phyloP scores from a whole-genome alignment of 2,329 filamentous ascomycete genomes.

The Alternaria brassicae region DNA sequence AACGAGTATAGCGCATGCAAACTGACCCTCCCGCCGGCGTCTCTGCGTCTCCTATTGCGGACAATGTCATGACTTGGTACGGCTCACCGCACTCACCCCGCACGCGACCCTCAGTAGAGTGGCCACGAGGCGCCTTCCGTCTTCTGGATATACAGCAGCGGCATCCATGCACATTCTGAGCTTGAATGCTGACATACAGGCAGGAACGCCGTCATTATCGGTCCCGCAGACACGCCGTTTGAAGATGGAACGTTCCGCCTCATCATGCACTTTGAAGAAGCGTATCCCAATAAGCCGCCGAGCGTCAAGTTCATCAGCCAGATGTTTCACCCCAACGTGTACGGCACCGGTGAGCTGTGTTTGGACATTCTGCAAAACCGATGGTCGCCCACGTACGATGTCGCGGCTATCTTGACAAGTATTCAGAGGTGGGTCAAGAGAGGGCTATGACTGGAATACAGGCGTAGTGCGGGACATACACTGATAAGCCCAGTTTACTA shows the following conservation, averaged over 20 bases:
- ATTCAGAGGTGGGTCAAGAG: slow-evolving; percentile 79
- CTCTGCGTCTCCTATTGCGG: slow-evolving; percentile 92
- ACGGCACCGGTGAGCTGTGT: slow-evolving; percentile 94
- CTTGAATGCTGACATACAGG: slow-evolving; percentile 34
- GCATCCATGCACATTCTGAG: background rate
- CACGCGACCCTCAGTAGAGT: slow-evolving; percentile 34
- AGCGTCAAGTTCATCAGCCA: slow-evolving; percentile 98
- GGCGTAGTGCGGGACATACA: background rate
- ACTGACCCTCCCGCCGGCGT: slow-evolving; percentile 97
- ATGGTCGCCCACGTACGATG: slow-evolving; percentile 99
- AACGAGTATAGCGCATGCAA: slow-evolving; percentile 82
- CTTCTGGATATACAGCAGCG: background rate
- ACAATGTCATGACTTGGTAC: slow-evolving; percentile 97
- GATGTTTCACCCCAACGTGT: slow-evolving; percentile 99
- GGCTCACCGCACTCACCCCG: slow-evolving; percentile 32
- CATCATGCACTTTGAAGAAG: slow-evolving; percentile 99
- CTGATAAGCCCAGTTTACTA: slow-evolving; percentile 69
- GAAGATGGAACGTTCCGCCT: slow-evolving; percentile 97
- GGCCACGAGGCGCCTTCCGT: background rate
- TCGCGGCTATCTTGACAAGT: slow-evolving; percentile 94
- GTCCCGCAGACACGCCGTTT: slow-evolving; percentile 94
- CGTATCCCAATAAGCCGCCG: slow-evolving; percentile 97
- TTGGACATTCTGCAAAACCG: slow-evolving; percentile 96
- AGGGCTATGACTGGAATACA: background rate
- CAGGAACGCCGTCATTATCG: slow-evolving; percentile 99